Evolutionary conservation across 2,329 filamentous ascomycete genomes (phyloP), one percentile per base, ranked within the genome.

Genomic region (Ophiostoma montium): DNA sequence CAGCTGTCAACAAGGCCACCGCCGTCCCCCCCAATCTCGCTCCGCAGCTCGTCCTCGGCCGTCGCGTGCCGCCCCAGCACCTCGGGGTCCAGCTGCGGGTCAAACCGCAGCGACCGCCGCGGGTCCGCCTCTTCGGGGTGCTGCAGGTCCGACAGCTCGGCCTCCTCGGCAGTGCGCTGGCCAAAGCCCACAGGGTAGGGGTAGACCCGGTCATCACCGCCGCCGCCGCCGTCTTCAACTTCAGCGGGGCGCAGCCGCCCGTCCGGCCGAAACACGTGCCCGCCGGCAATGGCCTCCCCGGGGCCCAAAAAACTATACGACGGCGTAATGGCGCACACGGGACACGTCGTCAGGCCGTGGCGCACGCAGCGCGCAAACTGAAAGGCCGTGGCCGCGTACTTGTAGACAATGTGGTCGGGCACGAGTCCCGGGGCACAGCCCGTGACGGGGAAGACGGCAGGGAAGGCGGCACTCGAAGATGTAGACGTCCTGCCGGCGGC

Each of bases 251-350:
- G 21, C 2, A 16, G 36, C 18, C 13, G 12, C 15, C 39, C 39
- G 13, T 31, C 23, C 3, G 16, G 39, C 39, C 39, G 39, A 9
- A 27, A 36, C 4, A 38, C 31, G 19, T 10, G 2, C 11, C 12
- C 19, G 31, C 18, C 35, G 12, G 11, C 8, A 1, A 50, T 3
- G 8, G 23, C 16, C 27, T 52, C 50, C 12, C 47, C 47, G 13
- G 50, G 50, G 2, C 47, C 50, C 15, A 52, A 19, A 10, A 52
- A 52, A 1, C n/a, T 10, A 6, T 39, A 30, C 7, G 50, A 49
- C 16, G 50, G 50, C 5, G 47, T 49, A 18, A 52, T 52, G 39
- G 50, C 50, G 18, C 50, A 52, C 44, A 50, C 45, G 9, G 50
- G 50, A 11, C 50, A 52, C 4, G 50, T 52, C 10, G 47, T 38